Evolutionary conservation across 2,329 filamentous ascomycete species (phyloP), one percentile per base, ranked within the genome.

Genomic region (Colletotrichum navitas): DNA sequence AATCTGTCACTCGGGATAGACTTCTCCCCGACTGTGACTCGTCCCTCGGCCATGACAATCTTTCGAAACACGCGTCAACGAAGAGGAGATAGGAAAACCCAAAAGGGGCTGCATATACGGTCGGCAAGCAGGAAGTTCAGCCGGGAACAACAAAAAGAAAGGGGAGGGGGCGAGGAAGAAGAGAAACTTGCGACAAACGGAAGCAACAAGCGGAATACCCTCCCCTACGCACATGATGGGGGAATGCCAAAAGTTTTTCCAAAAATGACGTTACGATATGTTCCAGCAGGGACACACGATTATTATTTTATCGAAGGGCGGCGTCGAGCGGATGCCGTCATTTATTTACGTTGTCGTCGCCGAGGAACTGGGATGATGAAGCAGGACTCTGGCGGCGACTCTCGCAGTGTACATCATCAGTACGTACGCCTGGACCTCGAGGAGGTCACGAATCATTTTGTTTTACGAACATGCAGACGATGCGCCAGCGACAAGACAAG

Each of bases 241-340:
- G 47, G 54, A 36, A 54, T 58, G 60, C 60, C n/a, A 68, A 71
- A 68, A 45, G 43, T 45, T 36, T 67, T 41, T 67, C 36, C 39
- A 65, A 52, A 52, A 71, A 71, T 63, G 52, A 71, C 59, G 58
- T 63, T 68, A 68, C 63, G 64, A 71, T 34, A 45, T 45, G 64
- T 43, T 62, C 49, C 32, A 21, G 21, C 41, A 10, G 34, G 56
- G 56, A 34, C 45, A 51, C 68, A 67, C 21, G 21, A 24, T 24
- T 12, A n/a, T 24, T 45, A n/a, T 45, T n/a, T 41, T 24, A 47
- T 34, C 21, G 16, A 41, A 56, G 12, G n/a, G 26, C 36, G 68
- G 63, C 26, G 43, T 49, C 55, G 43, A 16, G 16, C 36, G 21
- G 24, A 52, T 29, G 52, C 51, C 64, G 49, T 29, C 64, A 54